phyloP scores from a whole-genome alignment of 1,284 basidiomycete species.

The Polyporus tsugae region DNA sequence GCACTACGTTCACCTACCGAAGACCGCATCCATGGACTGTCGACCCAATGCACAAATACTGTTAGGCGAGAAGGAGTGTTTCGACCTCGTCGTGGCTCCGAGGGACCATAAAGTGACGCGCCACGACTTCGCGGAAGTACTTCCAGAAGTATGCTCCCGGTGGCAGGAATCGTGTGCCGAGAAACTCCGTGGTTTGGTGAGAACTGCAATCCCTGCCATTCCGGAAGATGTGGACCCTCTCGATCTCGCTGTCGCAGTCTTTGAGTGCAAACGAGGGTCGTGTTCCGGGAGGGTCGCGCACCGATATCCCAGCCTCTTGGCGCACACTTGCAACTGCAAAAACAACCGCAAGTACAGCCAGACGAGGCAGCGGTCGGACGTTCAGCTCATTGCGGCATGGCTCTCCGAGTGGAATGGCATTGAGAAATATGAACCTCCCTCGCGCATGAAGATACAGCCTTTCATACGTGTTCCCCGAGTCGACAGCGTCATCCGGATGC shows the following conservation, averaged over 20 bases:
- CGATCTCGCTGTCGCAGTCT: neutral
- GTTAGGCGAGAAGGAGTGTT: neutral
- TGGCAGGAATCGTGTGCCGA: neutral
- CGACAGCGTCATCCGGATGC: neutral
- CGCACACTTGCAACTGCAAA: neutral
- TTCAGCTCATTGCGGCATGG: neutral
- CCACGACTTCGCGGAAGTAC: neutral
- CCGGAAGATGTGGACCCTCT: slow-evolving; percentile 3
- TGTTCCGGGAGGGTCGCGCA: neutral
- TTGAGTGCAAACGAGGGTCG: neutral
- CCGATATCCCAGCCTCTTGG: neutral
- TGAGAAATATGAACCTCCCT: neutral
- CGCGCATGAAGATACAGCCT: neutral
- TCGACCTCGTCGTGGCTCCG: neutral
- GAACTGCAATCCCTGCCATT: neutral
- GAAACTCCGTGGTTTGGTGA: neutral
- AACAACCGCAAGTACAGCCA: neutral
- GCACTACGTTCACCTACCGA: neutral
- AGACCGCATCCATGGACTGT: neutral
- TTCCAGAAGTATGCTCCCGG: neutral
- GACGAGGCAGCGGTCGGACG: neutral
- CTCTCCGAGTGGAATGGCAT: neutral
- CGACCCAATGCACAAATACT: neutral
- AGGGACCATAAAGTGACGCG: neutral
- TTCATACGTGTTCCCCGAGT: no score